Evolutionary conservation across 495 filamentous ascomycete genomes (phyloP), one percentile per base, ranked within the genome.

Genomic region (Aspergillus indologenus): DNA sequence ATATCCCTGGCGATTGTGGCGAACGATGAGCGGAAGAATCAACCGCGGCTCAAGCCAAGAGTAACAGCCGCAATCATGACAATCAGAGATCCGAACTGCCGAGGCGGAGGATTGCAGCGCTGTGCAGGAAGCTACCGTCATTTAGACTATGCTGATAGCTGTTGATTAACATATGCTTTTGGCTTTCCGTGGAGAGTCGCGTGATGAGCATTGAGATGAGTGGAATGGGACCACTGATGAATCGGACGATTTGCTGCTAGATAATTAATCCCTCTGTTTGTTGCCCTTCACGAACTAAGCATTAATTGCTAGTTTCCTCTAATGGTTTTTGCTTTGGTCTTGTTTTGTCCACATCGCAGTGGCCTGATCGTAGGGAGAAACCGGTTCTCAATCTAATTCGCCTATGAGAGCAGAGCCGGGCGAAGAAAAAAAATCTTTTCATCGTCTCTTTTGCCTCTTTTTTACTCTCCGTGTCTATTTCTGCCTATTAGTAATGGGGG

Each of bases 291-390:
- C n/a, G n/a, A 23, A 22, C 20, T 48, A 22, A 22, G 20, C 20
- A 48, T 22, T 20, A 48, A 9, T 29, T 29, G 26, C 9, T 29
- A 29, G 26, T 29, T 29, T 29, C 9, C 26, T 9, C 26, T 29
- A 4, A 11, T 40, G 34, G 5, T 40, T 14, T 40, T 15, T 14
- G 34, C 5, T 8, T 40, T 15, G 34, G 34, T 40, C 12, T 8
- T 40, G 2, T 14, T 40, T 40, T 14, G 5, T 7, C 34, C 6
- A 40, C 34, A 11, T 29, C 24, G 9, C 48, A n/a, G 29, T 51
- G 48, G 48, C 48, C 48, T 51, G 48, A 51, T 51, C 23, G 22
- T 31, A 51, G 48, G 48, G 15, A 51, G 48, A 51, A 51, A 51
- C 48, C 48, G 48, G 48, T 51, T 31, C 48, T 17, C 19, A 5